These are phyloP conservation scores for Myotisia sp. DNA, from an alignment of 2,329 filamentous ascomycete genomes.

Conservation along the genomic window DNA sequence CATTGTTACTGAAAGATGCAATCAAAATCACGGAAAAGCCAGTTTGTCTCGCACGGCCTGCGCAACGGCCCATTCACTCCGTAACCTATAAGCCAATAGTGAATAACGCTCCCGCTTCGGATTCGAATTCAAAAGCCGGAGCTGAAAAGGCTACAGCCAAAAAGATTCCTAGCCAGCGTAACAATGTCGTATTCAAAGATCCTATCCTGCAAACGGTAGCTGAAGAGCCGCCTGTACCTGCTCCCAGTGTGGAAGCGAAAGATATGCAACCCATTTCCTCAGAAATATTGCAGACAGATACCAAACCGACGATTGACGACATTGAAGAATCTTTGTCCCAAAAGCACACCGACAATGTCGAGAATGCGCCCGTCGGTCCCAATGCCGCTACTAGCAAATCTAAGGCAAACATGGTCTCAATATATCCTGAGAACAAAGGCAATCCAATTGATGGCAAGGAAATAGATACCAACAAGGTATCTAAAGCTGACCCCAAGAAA, in stretches of 20 bases:
- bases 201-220: slow-evolving; percentile 2
- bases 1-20: slow-evolving; percentile 35
- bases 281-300: no score
- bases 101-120: not conserved
- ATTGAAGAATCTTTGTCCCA: no score
- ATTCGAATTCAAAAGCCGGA: slow-evolving; percentile 17
- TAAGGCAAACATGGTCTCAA: no score
- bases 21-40: slow-evolving; percentile 23
- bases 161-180: slow-evolving; percentile 40
- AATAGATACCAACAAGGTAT: no score
- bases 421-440: no score
- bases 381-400: no score
- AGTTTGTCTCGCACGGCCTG: slow-evolving; percentile 40
- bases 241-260: not conserved
- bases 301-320: no score
- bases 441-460: no score
- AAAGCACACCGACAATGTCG: no score
- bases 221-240: not conserved
- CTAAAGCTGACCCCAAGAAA: not conserved
- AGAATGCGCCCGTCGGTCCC: no score
- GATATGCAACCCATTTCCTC: no score
- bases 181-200: slow-evolving; percentile 24
- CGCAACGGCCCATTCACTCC: slow-evolving; percentile 39
- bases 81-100: not conserved
- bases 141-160: slow-evolving; percentile 17